Evolutionary conservation across 139 green algal genomes (phyloP).

Genomic region (Spirogloea muscicola): DNA sequence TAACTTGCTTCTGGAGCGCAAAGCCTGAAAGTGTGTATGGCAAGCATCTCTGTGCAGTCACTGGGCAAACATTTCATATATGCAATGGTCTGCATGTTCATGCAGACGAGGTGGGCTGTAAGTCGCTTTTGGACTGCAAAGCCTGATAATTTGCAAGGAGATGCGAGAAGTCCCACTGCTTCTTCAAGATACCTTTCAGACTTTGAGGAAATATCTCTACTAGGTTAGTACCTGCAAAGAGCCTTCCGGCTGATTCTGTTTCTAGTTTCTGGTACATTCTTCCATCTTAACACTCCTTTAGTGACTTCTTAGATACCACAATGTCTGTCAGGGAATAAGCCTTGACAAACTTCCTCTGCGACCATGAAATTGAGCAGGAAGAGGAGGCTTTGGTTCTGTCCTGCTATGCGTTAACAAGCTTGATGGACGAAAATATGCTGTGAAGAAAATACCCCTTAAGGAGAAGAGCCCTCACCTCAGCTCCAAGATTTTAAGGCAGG

Average conservation of each 20-base stretch:
- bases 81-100: too few relatives aligned
- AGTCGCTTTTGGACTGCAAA: neutral
- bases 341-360: neutral
- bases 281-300: neutral
- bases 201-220: constrained; percentile 64
- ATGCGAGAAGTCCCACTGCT: neutral
- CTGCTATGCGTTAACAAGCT: constrained; percentile 75
- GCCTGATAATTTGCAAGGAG: neutral
- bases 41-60: too few relatives aligned
- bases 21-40: too few relatives aligned
- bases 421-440: constrained; percentile 73
- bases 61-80: too few relatives aligned
- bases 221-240: constrained; percentile 53
- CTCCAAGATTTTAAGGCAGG: constrained; percentile 64
- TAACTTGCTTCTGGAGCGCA: too few relatives aligned
- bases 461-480: constrained; percentile 41
- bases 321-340: neutral
- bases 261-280: neutral
- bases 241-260: neutral
- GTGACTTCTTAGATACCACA: neutral
- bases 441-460: constrained; percentile 85
- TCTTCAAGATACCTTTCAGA: constrained; percentile 49
- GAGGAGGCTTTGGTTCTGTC: constrained; percentile 82
- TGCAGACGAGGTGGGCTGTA: neutral
- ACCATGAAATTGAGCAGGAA: constrained; percentile 7